A percentile compares a stretch with the other conserved stretches of the same genome.
phyloP scores from a whole-genome alignment of 768 basidiomycete genomes.

The Cystobasidium onofrii region DNA sequence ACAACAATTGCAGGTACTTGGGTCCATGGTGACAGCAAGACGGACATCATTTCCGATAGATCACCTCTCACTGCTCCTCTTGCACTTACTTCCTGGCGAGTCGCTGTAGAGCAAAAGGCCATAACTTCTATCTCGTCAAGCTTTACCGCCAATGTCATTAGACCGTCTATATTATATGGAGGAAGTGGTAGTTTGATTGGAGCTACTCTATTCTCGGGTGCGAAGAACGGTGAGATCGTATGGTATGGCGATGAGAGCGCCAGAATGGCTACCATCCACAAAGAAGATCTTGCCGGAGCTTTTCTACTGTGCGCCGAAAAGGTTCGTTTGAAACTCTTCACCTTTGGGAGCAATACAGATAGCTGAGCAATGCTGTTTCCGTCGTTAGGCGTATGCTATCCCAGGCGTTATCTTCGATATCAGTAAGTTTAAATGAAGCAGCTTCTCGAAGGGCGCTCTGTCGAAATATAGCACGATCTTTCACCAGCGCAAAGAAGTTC shows the following conservation, averaged over 20 bases:
- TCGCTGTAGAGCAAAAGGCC: slow-evolving; percentile 23
- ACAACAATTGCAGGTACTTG: background rate
- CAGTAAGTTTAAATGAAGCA: background rate
- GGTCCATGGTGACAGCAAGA: slow-evolving; percentile 21
- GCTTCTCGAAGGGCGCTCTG: too few relatives aligned
- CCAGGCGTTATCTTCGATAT: slow-evolving; percentile 23
- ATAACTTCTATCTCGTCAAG: background rate
- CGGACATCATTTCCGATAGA: slow-evolving; percentile 12
- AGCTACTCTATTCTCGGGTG: background rate
- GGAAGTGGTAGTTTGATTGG: slow-evolving; percentile 1
- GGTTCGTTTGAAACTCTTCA: too few relatives aligned
- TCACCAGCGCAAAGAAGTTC: too few relatives aligned
- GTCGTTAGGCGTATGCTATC: slow-evolving; percentile 11
- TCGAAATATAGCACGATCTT: too few relatives aligned
- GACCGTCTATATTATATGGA: slow-evolving; percentile 22
- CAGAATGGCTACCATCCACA: slow-evolving; percentile 16
- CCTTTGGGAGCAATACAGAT: too few relatives aligned
- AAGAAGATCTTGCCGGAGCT: slow-evolving; percentile 17
- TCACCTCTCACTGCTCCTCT: slow-evolving; percentile 8
- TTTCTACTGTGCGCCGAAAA: slow-evolving; percentile 18
- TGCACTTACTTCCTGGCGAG: background rate
- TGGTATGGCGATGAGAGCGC: slow-evolving; percentile 14
- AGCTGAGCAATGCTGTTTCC: background rate
- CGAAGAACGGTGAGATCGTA: slow-evolving; percentile 5
- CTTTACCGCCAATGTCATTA: slow-evolving; percentile 24